Evolutionary conservation across 2,329 filamentous ascomycete genomes (phyloP), one percentile per base, ranked within the genome.

Genomic region (Phaeosphaeriaceae sp.): DNA sequence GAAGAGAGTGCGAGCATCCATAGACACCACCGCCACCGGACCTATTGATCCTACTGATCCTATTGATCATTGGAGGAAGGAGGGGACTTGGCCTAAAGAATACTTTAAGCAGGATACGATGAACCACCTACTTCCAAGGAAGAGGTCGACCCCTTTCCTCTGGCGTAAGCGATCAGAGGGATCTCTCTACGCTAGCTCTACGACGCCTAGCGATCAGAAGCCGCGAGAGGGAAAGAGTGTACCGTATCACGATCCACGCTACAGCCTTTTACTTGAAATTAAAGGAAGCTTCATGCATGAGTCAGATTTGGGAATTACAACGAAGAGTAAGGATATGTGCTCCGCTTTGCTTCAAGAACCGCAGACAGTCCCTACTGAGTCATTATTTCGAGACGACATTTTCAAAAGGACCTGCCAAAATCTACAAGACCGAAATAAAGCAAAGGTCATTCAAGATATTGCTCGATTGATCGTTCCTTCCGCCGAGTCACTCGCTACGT

Each of bases 201-300:
- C n/a, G n/a, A n/a, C n/a, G n/a, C n/a, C n/a, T n/a, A 53, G 50
- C 46, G 32, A 41, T 49, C 41, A 54, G 34, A 53, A 46, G 49
- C 59, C 38, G 36, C 48, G 46, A 38, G 63, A 64, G 41, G 50
- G 58, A 42, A 67, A 64, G 48, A 64, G 56, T 48, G 59, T 61
- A 32, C 57, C 48, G 18, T 67, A 62, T 42, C 34, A 40, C 17
- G 59, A 75, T 56, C 46, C 60, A 38, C 66, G 65, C 16, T 80
- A 79, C 53, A 42, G 60, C 52, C 63, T 46, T 12, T 37, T 76
- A 1, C 76, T 79, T 47, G 60, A 53, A 26, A 73, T 66, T 15
- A 76, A 76, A 49, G 73, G 75, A 20, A 75, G 67, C 56, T 40
- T 33, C 17, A 48, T 46, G 34, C 4, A 33, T 15, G 16, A 36